Evolutionary conservation across 805 yeast genomes (phyloP).

Genomic region (Candida railenensis): DNA sequence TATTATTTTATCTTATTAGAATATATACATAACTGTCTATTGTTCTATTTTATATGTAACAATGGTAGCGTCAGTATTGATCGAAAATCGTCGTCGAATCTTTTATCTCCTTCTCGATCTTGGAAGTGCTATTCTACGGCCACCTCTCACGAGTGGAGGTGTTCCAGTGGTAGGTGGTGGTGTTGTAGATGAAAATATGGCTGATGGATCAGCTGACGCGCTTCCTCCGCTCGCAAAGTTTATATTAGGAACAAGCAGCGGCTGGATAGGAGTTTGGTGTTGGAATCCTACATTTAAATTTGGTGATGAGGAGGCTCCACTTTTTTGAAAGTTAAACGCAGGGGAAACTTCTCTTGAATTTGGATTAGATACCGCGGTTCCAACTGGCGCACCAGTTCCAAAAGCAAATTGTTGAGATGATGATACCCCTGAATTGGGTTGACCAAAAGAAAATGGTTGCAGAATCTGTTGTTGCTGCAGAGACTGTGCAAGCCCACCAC

Average conservation of each 20-base stretch:
- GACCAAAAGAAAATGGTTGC: slow-evolving; percentile 1
- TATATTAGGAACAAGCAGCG: slow-evolving; percentile 4
- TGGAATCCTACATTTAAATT: not conserved
- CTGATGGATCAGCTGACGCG: slow-evolving; percentile 1
- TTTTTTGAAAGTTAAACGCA: slow-evolving; percentile 2
- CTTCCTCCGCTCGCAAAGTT: slow-evolving; percentile 1
- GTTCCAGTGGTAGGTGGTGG: slow-evolving; percentile 11
- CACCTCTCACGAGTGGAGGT: slow-evolving; percentile 18
- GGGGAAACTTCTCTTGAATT: slow-evolving; percentile 3
- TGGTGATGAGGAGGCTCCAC: not conserved
- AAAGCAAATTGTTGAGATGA: not conserved
- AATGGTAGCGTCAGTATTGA: too few relatives aligned
- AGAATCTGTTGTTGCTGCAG: not conserved
- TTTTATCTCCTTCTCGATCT: slow-evolving; percentile 27
- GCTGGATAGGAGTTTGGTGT: slow-evolving; percentile 5
- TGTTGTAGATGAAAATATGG: slow-evolving; percentile 2
- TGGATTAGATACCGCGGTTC: slow-evolving; percentile 1
- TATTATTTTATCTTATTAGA: too few relatives aligned
- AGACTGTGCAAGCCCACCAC: not conserved
- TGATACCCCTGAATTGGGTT: not conserved
- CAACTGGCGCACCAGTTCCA: not conserved
- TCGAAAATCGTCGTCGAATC: too few relatives aligned
- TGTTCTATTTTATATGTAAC: too few relatives aligned
- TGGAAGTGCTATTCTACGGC: slow-evolving; percentile 34
- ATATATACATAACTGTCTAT: too few relatives aligned